These are phyloP conservation scores for Gossypium longicalyx DNA, from an alignment of 345 rosid genomes.

Conservation along the genomic window DNA sequence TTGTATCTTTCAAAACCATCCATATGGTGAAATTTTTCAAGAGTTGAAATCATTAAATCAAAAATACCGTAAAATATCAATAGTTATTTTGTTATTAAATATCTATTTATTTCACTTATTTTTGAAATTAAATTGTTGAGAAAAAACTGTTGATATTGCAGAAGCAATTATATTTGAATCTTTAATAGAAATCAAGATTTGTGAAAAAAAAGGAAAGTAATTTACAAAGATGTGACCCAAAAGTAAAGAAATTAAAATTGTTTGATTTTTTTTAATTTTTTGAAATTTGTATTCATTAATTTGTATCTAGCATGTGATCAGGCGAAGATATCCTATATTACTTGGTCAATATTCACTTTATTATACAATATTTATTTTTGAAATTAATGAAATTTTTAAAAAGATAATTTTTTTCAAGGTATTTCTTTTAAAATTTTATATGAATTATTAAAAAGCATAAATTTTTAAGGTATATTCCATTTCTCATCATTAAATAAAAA, in stretches of 20 bases:
- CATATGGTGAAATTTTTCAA: background rate
- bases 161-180: background rate
- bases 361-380: background rate
- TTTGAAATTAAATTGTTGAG: background rate
- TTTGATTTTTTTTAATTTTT: too few relatives aligned
- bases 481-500: too few relatives aligned
- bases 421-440: too few relatives aligned
- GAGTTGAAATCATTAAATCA: background rate
- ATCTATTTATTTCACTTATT: background rate
- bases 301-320: background rate
- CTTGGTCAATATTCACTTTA: background rate
- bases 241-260: too few relatives aligned
- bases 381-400: too few relatives aligned
- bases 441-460: too few relatives aligned
- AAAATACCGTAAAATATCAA: background rate
- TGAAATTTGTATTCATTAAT: too few relatives aligned
- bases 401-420: too few relatives aligned
- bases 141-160: background rate
- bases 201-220: background rate
- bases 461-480: accelerated
- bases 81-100: background rate
- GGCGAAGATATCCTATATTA: background rate
- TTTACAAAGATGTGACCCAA: too few relatives aligned
- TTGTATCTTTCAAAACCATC: background rate
- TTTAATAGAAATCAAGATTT: background rate